A percentile compares a stretch with the other conserved stretches of the same genome.
Conservation (phyloP, 768 basidiomycete genomes). For the Tylopilus cervinicoccineus region DNA sequence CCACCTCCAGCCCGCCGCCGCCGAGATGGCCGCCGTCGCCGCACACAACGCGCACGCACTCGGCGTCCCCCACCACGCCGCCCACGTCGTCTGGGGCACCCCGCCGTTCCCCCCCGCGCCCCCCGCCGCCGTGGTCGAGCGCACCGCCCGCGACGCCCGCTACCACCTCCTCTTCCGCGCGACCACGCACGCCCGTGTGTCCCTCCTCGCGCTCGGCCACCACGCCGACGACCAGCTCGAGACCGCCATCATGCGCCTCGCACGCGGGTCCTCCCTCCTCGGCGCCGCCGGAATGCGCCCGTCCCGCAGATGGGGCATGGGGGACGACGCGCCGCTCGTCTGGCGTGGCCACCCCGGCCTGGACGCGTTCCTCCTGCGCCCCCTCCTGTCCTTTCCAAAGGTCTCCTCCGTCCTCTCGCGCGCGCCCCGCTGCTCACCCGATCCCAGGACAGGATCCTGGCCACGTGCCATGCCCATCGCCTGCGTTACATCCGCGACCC, state of each 20-base stretch:
- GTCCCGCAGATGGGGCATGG: slow-evolving; percentile 79
- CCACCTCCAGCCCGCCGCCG: slow-evolving; percentile 56
- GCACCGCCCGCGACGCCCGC: slow-evolving; percentile 54
- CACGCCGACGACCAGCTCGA: slow-evolving; percentile 85
- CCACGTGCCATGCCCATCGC: slow-evolving; percentile 63
- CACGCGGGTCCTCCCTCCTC: slow-evolving; percentile 49
- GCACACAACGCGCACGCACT: slow-evolving; percentile 37
- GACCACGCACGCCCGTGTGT: slow-evolving; percentile 37
- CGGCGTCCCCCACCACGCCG: slow-evolving; percentile 44
- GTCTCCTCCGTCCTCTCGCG: slow-evolving; percentile 35
- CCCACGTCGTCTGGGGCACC: slow-evolving; percentile 55
- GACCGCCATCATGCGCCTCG: slow-evolving; percentile 68
- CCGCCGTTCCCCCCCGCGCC: slow-evolving; percentile 50
- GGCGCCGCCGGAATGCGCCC: slow-evolving; percentile 68
- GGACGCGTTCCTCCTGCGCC: slow-evolving; percentile 66
- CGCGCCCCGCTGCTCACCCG: background rate
- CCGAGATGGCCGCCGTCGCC: slow-evolving; percentile 51
- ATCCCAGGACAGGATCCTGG: slow-evolving; percentile 71
- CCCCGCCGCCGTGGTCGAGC: slow-evolving; percentile 44
- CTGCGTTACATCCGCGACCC: slow-evolving; percentile 62
- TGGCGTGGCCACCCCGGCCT: slow-evolving; percentile 56
- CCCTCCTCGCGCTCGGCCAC: slow-evolving; percentile 62
- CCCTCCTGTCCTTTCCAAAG: slow-evolving; percentile 65
- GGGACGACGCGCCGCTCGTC: slow-evolving; percentile 34
- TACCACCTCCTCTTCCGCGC: slow-evolving; percentile 47